Evolutionary conservation across 371 early-diverging fungal species (phyloP).

Genomic region (Dichotomocladium elegans): DNA sequence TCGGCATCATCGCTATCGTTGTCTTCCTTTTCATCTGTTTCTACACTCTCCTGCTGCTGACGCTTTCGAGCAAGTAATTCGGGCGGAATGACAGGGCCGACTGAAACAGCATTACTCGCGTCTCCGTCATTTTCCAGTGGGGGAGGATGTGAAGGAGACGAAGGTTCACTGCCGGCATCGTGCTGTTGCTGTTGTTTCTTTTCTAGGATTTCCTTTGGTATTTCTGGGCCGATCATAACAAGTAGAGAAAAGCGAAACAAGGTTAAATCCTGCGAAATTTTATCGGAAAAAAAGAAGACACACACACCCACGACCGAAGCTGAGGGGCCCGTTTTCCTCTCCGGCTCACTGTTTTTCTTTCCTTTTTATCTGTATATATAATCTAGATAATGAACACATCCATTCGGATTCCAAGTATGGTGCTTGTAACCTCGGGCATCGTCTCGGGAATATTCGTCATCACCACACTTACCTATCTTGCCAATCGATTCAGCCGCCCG

Average conservation of each 20-base stretch:
- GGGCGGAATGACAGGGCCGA: not conserved
- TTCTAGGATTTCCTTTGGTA: slow-evolving; percentile 25
- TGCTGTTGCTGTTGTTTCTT: slow-evolving; percentile 8
- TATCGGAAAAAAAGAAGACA: too few species aligned
- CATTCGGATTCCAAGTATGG: slow-evolving; percentile 1
- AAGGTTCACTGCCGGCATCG: not conserved
- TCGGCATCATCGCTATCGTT: slow-evolving; percentile 23
- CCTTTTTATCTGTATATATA: too few species aligned
- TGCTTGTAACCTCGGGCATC: slow-evolving; percentile 9
- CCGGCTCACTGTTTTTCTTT: too few species aligned
- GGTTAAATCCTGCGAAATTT: too few species aligned
- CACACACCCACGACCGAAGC: too few species aligned
- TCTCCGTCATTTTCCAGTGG: too few species aligned
- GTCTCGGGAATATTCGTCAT: slow-evolving; percentile 11
- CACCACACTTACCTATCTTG: not conserved
- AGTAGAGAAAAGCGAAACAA: not conserved
- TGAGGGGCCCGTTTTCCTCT: too few species aligned
- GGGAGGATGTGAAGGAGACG: not conserved
- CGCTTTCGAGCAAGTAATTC: too few species aligned
- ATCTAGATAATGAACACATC: too few species aligned
- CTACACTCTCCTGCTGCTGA: not conserved
- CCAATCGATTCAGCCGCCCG: not conserved
- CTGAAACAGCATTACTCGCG: not conserved
- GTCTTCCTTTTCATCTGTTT: not conserved
- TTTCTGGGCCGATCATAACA: slow-evolving; percentile 23